Conservation (phyloP, 148 eudicot genomes). For the Chenopodium album region DNA sequence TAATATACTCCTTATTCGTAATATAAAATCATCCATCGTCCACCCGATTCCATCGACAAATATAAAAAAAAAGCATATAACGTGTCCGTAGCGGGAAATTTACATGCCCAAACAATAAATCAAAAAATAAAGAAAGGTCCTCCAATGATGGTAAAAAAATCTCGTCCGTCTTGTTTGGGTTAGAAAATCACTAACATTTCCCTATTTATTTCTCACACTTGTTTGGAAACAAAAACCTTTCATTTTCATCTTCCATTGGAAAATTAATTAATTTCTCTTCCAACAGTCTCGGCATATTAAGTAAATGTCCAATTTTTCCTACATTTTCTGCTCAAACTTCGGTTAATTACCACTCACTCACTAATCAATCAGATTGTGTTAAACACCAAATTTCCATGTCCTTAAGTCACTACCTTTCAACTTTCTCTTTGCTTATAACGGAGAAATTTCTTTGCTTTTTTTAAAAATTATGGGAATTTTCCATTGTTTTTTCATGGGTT, state of each 20-base stretch:
- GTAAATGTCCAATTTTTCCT: not conserved
- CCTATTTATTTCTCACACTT: slow-evolving; percentile 12
- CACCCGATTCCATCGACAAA: not conserved
- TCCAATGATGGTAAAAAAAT: slow-evolving; percentile 8
- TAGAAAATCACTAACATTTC: not conserved
- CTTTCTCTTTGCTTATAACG: slow-evolving; percentile 32
- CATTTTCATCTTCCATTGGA: not conserved
- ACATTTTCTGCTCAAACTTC: slow-evolving; percentile 8
- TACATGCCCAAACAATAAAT: not conserved
- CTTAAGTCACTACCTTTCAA: slow-evolving; percentile 16
- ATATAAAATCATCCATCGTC: no score
- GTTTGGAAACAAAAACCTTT: not conserved
- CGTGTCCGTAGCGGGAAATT: not conserved
- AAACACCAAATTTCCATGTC: not conserved
- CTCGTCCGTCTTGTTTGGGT: not conserved
- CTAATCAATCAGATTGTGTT: not conserved
- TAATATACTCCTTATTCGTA: no score
- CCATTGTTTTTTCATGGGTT: slow-evolving; percentile 14
- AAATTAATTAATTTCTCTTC: not conserved
- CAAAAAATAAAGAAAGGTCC: not conserved
- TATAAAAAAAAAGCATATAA: not conserved
- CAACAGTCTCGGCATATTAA: slow-evolving; percentile 11
- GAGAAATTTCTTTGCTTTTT: slow-evolving; percentile 24
- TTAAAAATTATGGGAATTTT: slow-evolving; percentile 28
- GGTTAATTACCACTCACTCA: not conserved